Evolutionary conservation across 2,329 filamentous ascomycete genomes (phyloP).

Genomic region (Alternaria solani): DNA sequence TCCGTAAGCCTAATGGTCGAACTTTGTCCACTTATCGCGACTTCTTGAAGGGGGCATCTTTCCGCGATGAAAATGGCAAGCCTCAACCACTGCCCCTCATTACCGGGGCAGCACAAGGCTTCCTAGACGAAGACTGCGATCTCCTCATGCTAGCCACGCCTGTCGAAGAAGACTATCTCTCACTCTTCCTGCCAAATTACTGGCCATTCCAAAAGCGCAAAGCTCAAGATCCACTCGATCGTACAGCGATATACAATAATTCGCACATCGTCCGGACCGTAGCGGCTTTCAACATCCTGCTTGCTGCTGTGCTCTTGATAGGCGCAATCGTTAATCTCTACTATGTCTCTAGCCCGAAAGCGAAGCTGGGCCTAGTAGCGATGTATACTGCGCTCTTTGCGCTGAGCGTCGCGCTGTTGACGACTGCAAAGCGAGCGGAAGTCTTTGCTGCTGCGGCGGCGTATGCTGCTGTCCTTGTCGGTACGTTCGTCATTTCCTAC

Average conservation of each 20-base stretch:
- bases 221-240: background rate
- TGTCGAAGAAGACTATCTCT: background rate
- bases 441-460: conserved; percentile 34
- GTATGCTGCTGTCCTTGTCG: conserved; percentile 32
- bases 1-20: background rate
- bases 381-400: conserved; percentile 34
- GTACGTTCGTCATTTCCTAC: background rate
- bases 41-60: background rate
- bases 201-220: background rate
- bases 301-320: conserved; percentile 32
- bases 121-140: background rate
- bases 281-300: background rate
- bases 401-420: conserved; percentile 27
- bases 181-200: background rate
- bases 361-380: conserved; percentile 29
- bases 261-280: background rate
- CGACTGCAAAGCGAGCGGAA: conserved; percentile 30
- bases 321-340: conserved; percentile 33
- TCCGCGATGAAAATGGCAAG: background rate
- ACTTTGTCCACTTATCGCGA: background rate
- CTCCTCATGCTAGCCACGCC: background rate
- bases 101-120: background rate
- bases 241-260: background rate
- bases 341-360: conserved; percentile 14
- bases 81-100: background rate